Evolutionary conservation across 441 rosid species (phyloP), one percentile per base, ranked within the genome.

Genomic region (Brassica hybrid): DNA sequence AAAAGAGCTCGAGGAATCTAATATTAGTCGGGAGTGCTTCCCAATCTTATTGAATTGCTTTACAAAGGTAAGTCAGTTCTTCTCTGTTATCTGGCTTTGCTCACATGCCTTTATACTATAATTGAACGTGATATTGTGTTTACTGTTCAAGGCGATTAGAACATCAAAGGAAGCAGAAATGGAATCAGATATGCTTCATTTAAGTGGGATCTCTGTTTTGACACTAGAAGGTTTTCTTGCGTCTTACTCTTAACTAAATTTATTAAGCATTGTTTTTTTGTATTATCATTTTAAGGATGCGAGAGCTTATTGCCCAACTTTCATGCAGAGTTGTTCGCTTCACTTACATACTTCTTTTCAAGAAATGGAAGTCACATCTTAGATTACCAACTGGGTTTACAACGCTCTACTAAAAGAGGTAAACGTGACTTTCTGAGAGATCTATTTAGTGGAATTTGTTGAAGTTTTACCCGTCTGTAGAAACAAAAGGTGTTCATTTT

Each of bases 331-430:
- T 82, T 94, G 67, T 96, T 94, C 79, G 85, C 98, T 75, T 83
- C 99, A 4, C 92, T 96, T 69, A 91, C 96, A 19, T 96, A 88
- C 83, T 92, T 96, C 86, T 96, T 96, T 90, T 92, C 98, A 67
- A 90, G 83, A 86, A 86, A 88, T 67, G 94, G 97, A 79, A 79
- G 82, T 71, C 94, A 94, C 52, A 60, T 83, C 76, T 80, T 79
- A 71, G 98, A 96, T 83, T 96, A 85, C 83, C 97, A 94, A 82
- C 88, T 96, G 77, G 91, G 90, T 75, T 80, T 96, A 80, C 98
- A 84, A 74, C 88, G 91, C 71, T 82, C 65, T 65, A 41, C 85
- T 50, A 94, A 90, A 79, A 92, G 83, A 84, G 97, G 89, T 84
- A 81, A 65, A 76, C 83, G 87, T 89, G 84, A 87, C 89, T 86